Evolutionary conservation across 148 eudicot genomes (phyloP).

Genomic region (Chenopodium album): DNA sequence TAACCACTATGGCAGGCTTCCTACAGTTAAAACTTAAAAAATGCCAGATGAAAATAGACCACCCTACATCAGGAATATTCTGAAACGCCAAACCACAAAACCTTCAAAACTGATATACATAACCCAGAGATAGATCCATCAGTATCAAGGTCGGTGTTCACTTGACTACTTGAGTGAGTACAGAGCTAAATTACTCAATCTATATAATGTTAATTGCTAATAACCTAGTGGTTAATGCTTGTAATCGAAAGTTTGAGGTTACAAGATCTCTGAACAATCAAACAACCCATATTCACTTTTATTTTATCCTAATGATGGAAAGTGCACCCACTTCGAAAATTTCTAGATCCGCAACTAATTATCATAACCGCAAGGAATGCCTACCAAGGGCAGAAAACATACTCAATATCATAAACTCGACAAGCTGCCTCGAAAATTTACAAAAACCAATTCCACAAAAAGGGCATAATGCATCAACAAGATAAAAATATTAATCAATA

Average conservation of each 20-base stretch:
- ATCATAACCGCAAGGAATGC: not conserved
- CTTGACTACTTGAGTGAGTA: no score
- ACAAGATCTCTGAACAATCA: no score
- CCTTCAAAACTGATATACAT: not conserved
- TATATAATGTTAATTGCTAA: not conserved
- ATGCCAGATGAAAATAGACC: not conserved
- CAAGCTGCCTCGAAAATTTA: not conserved
- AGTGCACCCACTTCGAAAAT: not conserved
- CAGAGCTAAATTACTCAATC: no score
- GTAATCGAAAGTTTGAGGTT: no score
- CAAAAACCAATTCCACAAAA: not conserved
- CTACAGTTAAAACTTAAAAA: no score
- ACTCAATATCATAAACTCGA: not conserved
- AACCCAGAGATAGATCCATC: not conserved
- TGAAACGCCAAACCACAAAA: not conserved
- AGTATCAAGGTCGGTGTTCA: no score
- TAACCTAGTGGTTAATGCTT: no score
- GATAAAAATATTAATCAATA: not conserved
- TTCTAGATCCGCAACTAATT: not conserved
- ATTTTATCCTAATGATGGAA: not conserved
- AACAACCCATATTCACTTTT: no score
- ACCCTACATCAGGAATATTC: not conserved
- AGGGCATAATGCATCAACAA: not conserved
- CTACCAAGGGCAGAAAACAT: not conserved
- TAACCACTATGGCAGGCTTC: no score